Conservation (phyloP, 2,329 filamentous ascomycete species). For the Fusarium abutilonis region DNA sequence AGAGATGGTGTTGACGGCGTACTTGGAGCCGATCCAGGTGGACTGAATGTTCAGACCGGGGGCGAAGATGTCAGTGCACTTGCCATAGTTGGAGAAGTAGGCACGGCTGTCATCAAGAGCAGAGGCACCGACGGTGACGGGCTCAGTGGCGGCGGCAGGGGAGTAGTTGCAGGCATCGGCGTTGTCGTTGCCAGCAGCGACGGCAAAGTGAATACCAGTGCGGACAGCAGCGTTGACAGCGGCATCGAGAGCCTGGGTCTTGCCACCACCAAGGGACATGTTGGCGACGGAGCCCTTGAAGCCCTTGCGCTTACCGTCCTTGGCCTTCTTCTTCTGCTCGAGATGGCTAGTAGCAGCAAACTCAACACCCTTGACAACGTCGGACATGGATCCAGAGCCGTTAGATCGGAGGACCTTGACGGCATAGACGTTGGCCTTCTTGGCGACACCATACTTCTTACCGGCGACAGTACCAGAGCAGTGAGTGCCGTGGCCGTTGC, state of each 20-base stretch:
- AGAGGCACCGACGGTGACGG: constrained; percentile 95
- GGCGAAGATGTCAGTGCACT: constrained; percentile 99
- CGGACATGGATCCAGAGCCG: constrained; percentile 97
- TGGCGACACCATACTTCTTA: constrained; percentile 99
- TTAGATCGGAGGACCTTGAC: constrained; percentile 99
- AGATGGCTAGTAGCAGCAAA: constrained; percentile 85
- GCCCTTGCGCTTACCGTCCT: constrained; percentile 89
- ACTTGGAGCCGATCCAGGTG: constrained; percentile 97
- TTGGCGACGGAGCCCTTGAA: constrained; percentile 99
- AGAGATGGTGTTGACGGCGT: constrained; percentile 98
- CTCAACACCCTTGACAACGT: constrained; percentile 98
- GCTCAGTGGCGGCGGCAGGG: constrained; percentile 88
- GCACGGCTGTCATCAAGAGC: constrained; percentile 94
- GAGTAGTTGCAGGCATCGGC: constrained; percentile 99
- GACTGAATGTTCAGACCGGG: constrained; percentile 96
- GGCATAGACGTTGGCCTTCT: constrained; percentile 96
- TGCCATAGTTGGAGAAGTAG: constrained; percentile 99
- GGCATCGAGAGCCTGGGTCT: constrained; percentile 88
- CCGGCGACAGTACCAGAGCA: constrained; percentile 98
- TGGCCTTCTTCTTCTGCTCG: constrained; percentile 78
- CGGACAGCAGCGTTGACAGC: constrained; percentile 94
- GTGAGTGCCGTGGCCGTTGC: constrained; percentile 98
- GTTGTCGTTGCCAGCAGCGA: constrained; percentile 98
- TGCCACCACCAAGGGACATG: constrained; percentile 99
- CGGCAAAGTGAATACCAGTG: constrained; percentile 94